Base-by-base conservation (phyloP, 768 basidiomycete species). In the Podaxis sp. region DNA sequence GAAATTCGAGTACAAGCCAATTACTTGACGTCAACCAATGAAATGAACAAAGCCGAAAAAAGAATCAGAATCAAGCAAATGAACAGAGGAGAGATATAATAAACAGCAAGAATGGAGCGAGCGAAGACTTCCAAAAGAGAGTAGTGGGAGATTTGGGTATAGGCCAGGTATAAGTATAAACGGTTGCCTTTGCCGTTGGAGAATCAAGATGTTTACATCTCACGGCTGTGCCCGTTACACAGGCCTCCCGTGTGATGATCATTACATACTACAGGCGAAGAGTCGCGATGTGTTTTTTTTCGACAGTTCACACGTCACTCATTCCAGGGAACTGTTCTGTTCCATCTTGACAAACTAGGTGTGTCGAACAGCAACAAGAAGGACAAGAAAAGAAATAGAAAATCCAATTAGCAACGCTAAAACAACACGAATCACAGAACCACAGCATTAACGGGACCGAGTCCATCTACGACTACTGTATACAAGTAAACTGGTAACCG, bases 331-430 rank as follows among this genome's bases (percentile, higher is more conserved):
- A n/a, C 44, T 46, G 15, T 46, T 46, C 44, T 42, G 44, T n/a
- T 46, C 17, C n/a, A 17, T 8, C 17, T 17, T 46, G 8, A 46
- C 44, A 46, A 19, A 3, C 17, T 7, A 9, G 2, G 13, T 24
- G 40, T 44, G 24, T 11, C 28, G 4, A 33, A 54, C 26, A 19
- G 42, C 52, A 17, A 22, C 52, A 59, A n/a, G 6, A 49, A 40
- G 2, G 33, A 9, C 33, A 33, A 61, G 26, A 42, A 57, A 22
- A 39, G 39, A 55, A 65, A 62, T 61, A 59, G 40, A 64, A 36
- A 49, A 72, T 73, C 71, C 70, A 61, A 72, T 74, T 72, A 71
- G 57, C 55, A 66, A 57, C 28, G 44, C 61, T 42, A 65, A 66
- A 64, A 72, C 67, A 67, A 73, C 72, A 73, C 70, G 36, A 15